Percentiles rank a stretch among this genome's conserved stretches.
phyloP scores from a whole-genome alignment of 495 filamentous ascomycete species.

The Letharia lupina region DNA sequence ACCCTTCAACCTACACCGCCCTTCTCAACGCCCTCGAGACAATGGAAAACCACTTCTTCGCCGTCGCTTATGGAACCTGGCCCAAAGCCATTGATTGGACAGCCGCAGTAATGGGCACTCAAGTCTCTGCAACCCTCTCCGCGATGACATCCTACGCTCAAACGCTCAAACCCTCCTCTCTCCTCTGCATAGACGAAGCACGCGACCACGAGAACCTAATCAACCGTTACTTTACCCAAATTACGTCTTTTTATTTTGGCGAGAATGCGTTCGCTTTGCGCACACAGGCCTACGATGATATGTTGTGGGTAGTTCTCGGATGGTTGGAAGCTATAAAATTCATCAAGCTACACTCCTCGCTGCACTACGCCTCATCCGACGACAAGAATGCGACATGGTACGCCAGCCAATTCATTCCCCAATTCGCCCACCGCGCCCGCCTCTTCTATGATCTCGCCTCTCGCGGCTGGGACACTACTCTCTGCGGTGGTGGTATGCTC shows the following conservation, averaged over 20 bases:
- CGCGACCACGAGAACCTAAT: slow-evolving; percentile 61
- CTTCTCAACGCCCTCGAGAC: slow-evolving; percentile 56
- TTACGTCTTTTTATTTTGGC: slow-evolving; percentile 72
- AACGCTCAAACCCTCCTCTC: slow-evolving; percentile 28
- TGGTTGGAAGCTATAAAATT: slow-evolving; percentile 84
- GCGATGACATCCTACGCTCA: slow-evolving; percentile 45
- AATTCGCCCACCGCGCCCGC: slow-evolving; percentile 79
- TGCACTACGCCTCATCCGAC: slow-evolving; percentile 37
- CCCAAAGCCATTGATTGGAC: slow-evolving; percentile 91
- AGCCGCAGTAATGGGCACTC: slow-evolving; percentile 74
- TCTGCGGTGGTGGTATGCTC: slow-evolving; percentile 86
- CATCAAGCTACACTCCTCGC: slow-evolving; percentile 57
- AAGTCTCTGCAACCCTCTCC: slow-evolving; percentile 60
- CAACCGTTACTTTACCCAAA: slow-evolving; percentile 73
- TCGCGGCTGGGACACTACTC: slow-evolving; percentile 68
- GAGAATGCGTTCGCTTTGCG: slow-evolving; percentile 71
- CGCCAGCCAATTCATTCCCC: slow-evolving; percentile 62
- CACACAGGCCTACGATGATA: slow-evolving; percentile 85
- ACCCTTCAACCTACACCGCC: slow-evolving; percentile 21
- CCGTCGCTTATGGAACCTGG: slow-evolving; percentile 72
- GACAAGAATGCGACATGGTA: slow-evolving; percentile 49
- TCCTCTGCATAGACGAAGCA: slow-evolving; percentile 29
- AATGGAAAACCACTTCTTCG: slow-evolving; percentile 73
- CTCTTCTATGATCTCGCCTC: slow-evolving; percentile 82
- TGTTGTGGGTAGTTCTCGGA: slow-evolving; percentile 90